A percentile compares a stretch with the other conserved stretches of the same genome.
Conservation (phyloP, 768 basidiomycete genomes). For the Gloeostereum incarnatum region DNA sequence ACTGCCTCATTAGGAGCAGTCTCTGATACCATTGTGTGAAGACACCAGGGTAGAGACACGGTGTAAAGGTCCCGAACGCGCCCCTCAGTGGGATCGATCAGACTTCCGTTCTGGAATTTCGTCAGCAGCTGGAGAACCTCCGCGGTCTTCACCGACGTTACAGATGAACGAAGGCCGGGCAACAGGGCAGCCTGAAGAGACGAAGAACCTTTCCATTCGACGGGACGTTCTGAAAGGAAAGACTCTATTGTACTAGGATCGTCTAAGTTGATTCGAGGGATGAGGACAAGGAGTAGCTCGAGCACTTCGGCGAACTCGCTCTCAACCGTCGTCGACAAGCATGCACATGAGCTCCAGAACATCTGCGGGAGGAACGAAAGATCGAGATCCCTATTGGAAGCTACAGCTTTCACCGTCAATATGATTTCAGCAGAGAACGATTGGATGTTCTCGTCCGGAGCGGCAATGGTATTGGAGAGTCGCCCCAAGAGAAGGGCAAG, state of each 20-base stretch:
- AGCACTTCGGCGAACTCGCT: constrained; percentile 66
- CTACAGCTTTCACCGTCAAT: constrained; percentile 59
- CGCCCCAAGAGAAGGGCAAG: constrained; percentile 76
- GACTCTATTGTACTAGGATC: constrained; percentile 59
- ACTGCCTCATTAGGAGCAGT: constrained; percentile 42
- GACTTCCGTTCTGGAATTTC: constrained; percentile 45
- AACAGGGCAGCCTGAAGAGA: constrained; percentile 66
- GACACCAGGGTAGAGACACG: constrained; percentile 78
- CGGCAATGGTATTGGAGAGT: constrained; percentile 76
- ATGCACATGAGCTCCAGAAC: constrained; percentile 82
- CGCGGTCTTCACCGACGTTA: constrained; percentile 59
- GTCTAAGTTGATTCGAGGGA: constrained; percentile 63
- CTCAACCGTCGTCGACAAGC: constrained; percentile 76
- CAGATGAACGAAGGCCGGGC: constrained; percentile 72
- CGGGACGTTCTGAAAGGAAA: constrained; percentile 59
- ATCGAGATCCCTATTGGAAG: constrained; percentile 46
- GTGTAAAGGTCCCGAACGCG: constrained; percentile 81
- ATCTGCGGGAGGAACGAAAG: constrained; percentile 64
- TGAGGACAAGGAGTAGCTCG: constrained; percentile 51
- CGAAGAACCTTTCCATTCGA: constrained; percentile 57
- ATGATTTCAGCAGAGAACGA: constrained; percentile 80
- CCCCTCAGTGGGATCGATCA: constrained; percentile 64
- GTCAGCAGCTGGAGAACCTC: constrained; percentile 55
- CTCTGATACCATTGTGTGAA: constrained; percentile 69
- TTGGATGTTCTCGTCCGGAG: constrained; percentile 68